phyloP scores from a whole-genome alignment of 305 asterid species.

The Vinca major region DNA sequence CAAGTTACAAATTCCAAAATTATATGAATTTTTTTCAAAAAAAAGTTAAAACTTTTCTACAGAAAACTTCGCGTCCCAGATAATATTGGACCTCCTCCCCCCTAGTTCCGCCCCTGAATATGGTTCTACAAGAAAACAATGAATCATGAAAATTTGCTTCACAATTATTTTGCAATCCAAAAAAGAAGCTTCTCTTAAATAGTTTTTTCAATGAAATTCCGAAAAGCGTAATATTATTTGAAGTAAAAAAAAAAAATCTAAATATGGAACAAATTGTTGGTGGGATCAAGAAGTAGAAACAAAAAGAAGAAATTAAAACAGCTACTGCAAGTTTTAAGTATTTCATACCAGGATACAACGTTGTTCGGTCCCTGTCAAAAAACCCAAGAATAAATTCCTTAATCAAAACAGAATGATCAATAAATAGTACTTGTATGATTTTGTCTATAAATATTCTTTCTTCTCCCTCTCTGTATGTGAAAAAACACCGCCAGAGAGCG shows the following conservation, averaged over 20 bases:
- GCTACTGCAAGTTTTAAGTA: not conserved
- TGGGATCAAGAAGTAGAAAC: not conserved
- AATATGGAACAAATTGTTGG: not conserved
- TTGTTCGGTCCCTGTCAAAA: not conserved
- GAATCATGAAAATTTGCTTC: not conserved
- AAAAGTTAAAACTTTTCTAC: too few relatives aligned
- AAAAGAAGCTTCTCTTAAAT: not conserved
- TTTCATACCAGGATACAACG: not conserved
- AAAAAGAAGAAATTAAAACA: not conserved
- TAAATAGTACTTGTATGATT: not conserved
- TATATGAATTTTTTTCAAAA: too few relatives aligned
- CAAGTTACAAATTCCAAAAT: too few relatives aligned
- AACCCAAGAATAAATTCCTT: not conserved
- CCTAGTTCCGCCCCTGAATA: too few relatives aligned
- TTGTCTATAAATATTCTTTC: not conserved
- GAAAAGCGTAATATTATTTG: not conserved
- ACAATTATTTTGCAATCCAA: not conserved
- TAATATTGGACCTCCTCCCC: too few relatives aligned
- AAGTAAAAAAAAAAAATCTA: not conserved
- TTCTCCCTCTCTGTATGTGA: not conserved
- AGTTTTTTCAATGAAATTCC: too few relatives aligned
- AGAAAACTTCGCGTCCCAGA: too few relatives aligned
- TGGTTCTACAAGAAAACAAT: too few relatives aligned
- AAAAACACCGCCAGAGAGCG: too few relatives aligned
- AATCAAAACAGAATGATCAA: not conserved